phyloP scores from a whole-genome alignment of 495 filamentous ascomycete genomes.

The Aspergillus leporis region DNA sequence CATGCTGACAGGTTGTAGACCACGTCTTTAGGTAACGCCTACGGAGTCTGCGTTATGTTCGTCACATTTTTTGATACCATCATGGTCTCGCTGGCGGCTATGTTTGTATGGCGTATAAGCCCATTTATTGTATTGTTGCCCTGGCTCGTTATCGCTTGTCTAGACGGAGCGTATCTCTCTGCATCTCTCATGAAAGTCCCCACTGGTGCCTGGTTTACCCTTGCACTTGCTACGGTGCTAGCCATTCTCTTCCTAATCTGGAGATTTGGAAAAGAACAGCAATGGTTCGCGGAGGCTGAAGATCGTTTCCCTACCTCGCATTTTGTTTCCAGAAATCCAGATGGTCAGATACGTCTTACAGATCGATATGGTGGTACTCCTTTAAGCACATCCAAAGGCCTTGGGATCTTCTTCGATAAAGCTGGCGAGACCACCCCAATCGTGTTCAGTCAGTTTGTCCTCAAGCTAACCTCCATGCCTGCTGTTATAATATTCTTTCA shows the following conservation, averaged over 20 bases:
- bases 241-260: constrained; percentile 64
- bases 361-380: constrained; percentile 15
- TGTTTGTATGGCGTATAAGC: constrained; percentile 66
- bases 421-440: constrained; percentile 54
- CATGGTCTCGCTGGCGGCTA: constrained; percentile 65
- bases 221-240: constrained; percentile 60
- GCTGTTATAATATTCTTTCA: constrained; percentile 65
- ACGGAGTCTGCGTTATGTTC: constrained; percentile 70
- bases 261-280: constrained; percentile 73
- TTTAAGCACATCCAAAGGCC: constrained; percentile 48
- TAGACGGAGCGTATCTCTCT: constrained; percentile 68
- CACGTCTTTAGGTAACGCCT: constrained; percentile 49
- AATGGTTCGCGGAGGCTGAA: constrained; percentile 66
- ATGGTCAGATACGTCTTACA: constrained; percentile 13
- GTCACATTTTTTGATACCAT: constrained; percentile 74
- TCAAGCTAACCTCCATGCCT: constrained; percentile 59
- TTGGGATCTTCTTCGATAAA: constrained; percentile 70
- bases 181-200: constrained; percentile 69
- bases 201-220: constrained; percentile 72
- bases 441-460: constrained; percentile 64
- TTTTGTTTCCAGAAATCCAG: constrained; percentile 12
- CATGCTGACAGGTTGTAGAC: constrained; percentile 31
- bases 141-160: constrained; percentile 60
- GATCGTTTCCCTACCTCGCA: constrained; percentile 50
- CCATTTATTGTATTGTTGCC: constrained; percentile 55